Base-by-base conservation (phyloP, 2,329 filamentous ascomycete species). In the Pseudocercospora ulei region DNA sequence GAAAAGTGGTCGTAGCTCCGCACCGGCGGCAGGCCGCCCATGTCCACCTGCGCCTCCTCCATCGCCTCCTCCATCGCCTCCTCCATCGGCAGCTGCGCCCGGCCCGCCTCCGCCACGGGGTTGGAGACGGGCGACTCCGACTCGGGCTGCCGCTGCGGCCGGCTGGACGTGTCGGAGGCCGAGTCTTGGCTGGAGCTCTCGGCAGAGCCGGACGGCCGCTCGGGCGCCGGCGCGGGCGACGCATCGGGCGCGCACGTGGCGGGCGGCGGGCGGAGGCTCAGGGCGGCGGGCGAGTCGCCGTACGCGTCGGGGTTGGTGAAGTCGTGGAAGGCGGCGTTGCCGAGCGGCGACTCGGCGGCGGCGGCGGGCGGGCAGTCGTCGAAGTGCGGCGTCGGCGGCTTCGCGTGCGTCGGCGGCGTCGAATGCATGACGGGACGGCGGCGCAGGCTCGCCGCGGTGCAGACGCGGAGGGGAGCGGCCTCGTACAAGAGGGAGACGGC, bases 141-240 rank as follows among this genome's bases (percentile, higher is more conserved):
- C 16, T 44, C 58, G 11, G 59, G 56, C 52, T 64, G 64, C 23
- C 61, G 55, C 54, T 65, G 65, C 9, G 60, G 57, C 27, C 56
- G 46, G 44, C 57, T 58, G 2, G 62, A 63, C 6, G 62, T 59
- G 39, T 65, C 62, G 6, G 62, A 65, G 3, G 62, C 56, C 11
- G 62, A 64, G 47, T 64, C 62, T 41, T 64, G 61, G 42, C 58
- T 60, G 3, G 62, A 65, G 47, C 57, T 64, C 37, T 65, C 62
- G 3, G 56, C 56, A 7, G 62, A 63, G 8, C 53, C 44, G 13
- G 51, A 22, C 11, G 37, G 35, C 12, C 49, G 37, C 35, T 44
- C 45, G 5, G 39, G 28, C n/a, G 14, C 40, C 37, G 43, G 20
- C 22, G 29, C 30, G 16, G 44, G 35, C 31, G 46, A 46, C 20